Evolutionary conservation across 139 green algal genomes (phyloP), one percentile per base, ranked within the genome.

Genomic region (Chlamydomonas sphaeroides): DNA sequence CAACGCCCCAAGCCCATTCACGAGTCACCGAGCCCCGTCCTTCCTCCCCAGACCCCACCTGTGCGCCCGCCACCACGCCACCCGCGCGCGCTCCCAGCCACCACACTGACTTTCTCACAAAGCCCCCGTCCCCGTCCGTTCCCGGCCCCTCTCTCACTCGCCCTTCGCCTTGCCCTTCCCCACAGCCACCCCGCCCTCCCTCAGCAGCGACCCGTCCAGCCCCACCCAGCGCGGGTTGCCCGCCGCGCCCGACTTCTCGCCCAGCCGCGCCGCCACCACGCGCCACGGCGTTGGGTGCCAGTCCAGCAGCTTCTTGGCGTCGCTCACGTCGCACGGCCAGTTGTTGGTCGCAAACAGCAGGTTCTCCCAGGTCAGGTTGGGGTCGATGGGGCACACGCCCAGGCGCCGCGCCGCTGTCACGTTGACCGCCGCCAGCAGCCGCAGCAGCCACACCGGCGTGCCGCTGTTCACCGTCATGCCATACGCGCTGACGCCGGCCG

Each of bases 211-310:
- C 11, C 10, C 28, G n/a, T 28, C 45, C 33, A 32, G 5, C 28
- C 21, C 38, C 56, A 6, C 36, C 72, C 61, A 62, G 53, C 21
- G 21, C 53, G 7, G 5, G 53, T 62, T 30, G 53, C 21, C 53
- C 53, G 53, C 23, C 49, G 26, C 51, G 26, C 10, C 11, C 77
- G 28, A 25, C 68, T 79, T 30, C 80, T 30, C 62, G 1, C 45
- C 68, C 42, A 86, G 45, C 14, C 30, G 23, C 57, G 57, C 41
- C 61, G 65, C 80, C 32, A 80, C 80, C 30, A 70, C 65, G 2
- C 68, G 80, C 69, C 70, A 86, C 1, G 80, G 80, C 26, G 69
- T 80, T 20, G 80, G 69, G 69, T 73, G 36, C 80, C 80, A 86
- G 7, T 69, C 80, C 80, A 86, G 59, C 59, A 86, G 5, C 33